Base-by-base conservation (phyloP, 2,329 filamentous ascomycete species). In the Talaromyces sp. region DNA sequence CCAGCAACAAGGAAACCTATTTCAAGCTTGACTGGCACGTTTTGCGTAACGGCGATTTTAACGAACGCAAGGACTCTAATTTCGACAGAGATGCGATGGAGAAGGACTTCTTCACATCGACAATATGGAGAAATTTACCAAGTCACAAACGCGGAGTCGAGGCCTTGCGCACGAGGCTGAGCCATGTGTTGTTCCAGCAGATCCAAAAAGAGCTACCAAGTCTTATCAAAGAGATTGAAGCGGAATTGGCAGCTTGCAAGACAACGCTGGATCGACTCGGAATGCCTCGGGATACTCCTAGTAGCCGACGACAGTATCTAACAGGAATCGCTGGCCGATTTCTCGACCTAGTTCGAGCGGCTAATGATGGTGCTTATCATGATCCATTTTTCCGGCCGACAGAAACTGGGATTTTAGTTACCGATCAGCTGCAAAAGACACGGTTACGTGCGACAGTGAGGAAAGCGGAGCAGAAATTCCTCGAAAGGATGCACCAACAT, bases 11-110 rank as follows among this genome's bases (percentile, higher is more conserved):
- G 42, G 64, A 69, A 12, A 70, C 68, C 9, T 64, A 65, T 35
- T 61, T 64, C 44, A 64, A 62, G 42, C 52, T 64, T 25, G 63
- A 72, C 5, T 79, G 76, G 76, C 75, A 79, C 62, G 69, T 75
- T 16, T 67, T 79, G 14, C 71, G 71, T 35, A 79, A 78, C 60
- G 68, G 72, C 9, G 65, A 65, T 28, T 74, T 67, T 16, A 64
- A 62, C 1, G 67, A 69, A 9, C 64, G 64, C 55, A 65, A 35
- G 58, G 69, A 11, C 55, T 66, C 55, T 37, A 48, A 21, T 68
- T 69, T 44, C 56, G 23, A 65, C 56, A n/a, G 66, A 68, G 39
- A 46, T 66, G 2, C 71, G 67, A 69, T 23, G 14, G 60, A 65
- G 21, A 65, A 44, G 56, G 54, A 7, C 60, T 65, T 37, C 23